phyloP scores from a whole-genome alignment of 2,329 filamentous ascomycete genomes.

The Chaetomium strumarium region DNA sequence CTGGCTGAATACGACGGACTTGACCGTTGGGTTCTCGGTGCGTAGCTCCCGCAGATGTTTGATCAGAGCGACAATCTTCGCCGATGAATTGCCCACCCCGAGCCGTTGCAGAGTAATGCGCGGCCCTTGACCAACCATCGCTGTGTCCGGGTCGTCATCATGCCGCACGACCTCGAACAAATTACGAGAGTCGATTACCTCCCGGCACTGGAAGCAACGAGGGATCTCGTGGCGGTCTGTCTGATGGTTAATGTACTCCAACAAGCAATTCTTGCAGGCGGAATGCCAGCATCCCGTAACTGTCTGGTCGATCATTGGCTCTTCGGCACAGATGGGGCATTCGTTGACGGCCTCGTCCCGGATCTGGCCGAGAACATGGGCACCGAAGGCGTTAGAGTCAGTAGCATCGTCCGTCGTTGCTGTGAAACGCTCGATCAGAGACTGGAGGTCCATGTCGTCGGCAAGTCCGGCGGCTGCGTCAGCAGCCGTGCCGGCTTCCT shows the following conservation, averaged over 20 bases:
- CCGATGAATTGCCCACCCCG: slow-evolving; percentile 64
- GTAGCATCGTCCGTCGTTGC: slow-evolving; percentile 56
- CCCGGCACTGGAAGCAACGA: slow-evolving; percentile 86
- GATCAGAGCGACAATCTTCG: slow-evolving; percentile 80
- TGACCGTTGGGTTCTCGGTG: slow-evolving; percentile 60
- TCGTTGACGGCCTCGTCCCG: slow-evolving; percentile 82
- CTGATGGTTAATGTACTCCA: slow-evolving; percentile 85
- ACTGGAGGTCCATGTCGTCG: slow-evolving; percentile 93
- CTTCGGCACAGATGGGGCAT: slow-evolving; percentile 91
- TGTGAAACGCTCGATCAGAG: slow-evolving; percentile 79
- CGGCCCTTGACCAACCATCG: slow-evolving; percentile 36
- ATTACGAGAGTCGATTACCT: slow-evolving; percentile 73
- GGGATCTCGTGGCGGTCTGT: slow-evolving; percentile 68
- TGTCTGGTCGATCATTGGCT: slow-evolving; percentile 89
- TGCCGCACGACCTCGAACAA: slow-evolving; percentile 89
- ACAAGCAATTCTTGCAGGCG: slow-evolving; percentile 88
- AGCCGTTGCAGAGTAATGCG: slow-evolving; percentile 57
- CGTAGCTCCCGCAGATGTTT: slow-evolving; percentile 66
- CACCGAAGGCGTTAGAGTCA: slow-evolving; percentile 68
- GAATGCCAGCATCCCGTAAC: slow-evolving; percentile 98
- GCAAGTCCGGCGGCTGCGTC: slow-evolving; percentile 76
- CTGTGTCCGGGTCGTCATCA: slow-evolving; percentile 49
- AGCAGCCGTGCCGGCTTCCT: slow-evolving; percentile 69
- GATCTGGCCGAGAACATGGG: slow-evolving; percentile 84
- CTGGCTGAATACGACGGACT: slow-evolving; percentile 92